These are phyloP conservation scores for Leccinum sublutescens DNA, from an alignment of 768 basidiomycete genomes.

Conservation along the genomic window DNA sequence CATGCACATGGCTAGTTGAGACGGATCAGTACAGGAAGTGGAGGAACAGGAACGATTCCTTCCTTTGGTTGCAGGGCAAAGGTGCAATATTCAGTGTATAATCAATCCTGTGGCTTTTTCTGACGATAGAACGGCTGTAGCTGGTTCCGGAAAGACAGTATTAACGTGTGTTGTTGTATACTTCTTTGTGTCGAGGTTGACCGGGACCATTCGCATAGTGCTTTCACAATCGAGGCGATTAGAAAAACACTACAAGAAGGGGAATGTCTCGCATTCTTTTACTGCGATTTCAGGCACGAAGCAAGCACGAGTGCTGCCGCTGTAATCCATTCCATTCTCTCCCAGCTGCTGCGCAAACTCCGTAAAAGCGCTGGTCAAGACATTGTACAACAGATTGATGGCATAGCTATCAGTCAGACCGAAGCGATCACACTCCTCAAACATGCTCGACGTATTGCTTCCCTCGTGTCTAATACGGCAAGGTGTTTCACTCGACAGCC, in stretches of 20 bases:
- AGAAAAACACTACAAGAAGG: neutral
- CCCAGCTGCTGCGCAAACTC: constrained; percentile 14
- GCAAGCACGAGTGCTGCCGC: neutral
- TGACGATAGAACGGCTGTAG: neutral
- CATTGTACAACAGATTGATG: too few species aligned
- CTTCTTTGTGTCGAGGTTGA: neutral
- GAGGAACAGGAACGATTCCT: neutral
- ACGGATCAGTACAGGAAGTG: constrained; percentile 1
- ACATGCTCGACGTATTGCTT: neutral
- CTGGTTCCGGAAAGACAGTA: constrained; percentile 19
- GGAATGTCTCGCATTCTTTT: constrained; percentile 13
- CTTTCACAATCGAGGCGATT: neutral
- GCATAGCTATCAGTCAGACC: neutral
- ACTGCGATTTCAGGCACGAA: constrained; percentile 16
- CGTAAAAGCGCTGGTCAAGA: neutral
- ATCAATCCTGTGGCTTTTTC: neutral
- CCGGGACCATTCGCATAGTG: neutral
- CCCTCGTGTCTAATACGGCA: neutral
- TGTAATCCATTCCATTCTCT: constrained; percentile 15
- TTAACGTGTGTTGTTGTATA: constrained; percentile 3
- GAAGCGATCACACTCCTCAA: neutral
- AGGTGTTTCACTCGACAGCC: constrained; percentile 2
- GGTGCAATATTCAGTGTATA: neutral
- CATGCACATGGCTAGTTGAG: constrained; percentile 6
- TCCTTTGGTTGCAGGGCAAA: constrained; percentile 12